These are phyloP conservation scores for Sicyos baderoa DNA, from an alignment of 306 rosid species.

Conservation along the genomic window DNA sequence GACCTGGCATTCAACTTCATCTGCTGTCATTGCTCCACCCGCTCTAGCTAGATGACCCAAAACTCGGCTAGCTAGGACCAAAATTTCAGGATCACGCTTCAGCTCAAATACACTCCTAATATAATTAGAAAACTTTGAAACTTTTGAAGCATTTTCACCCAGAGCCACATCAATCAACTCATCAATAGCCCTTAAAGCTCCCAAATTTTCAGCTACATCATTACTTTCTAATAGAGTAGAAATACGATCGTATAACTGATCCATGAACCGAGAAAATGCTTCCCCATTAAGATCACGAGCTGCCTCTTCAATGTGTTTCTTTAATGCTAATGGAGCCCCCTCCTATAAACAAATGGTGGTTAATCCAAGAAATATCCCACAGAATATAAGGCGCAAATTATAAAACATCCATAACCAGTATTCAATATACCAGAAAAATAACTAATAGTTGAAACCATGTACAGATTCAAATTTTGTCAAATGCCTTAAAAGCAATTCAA, in stretches of 20 bases:
- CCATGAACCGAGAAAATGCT: conserved; percentile 86
- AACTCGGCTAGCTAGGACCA: conserved; percentile 87
- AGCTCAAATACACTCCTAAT: conserved; percentile 74
- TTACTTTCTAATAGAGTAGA: conserved; percentile 63
- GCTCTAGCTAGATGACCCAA: conserved; percentile 94
- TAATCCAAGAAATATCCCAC: background rate
- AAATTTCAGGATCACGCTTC: conserved; percentile 82
- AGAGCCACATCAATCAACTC: conserved; percentile 87
- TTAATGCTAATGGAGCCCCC: conserved; percentile 69
- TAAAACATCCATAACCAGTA: background rate
- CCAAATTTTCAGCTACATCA: conserved; percentile 77
- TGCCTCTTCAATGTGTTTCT: conserved; percentile 83
- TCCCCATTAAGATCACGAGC: conserved; percentile 92
- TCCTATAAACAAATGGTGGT: conserved; percentile 36
- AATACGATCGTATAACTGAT: conserved; percentile 80
- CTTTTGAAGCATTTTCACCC: conserved; percentile 92
- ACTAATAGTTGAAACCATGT: background rate
- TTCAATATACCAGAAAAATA: background rate
- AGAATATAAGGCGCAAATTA: background rate
- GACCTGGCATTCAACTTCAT: conserved; percentile 96
- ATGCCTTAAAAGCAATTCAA: background rate
- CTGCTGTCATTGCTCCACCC: conserved; percentile 97
- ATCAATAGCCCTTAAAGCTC: conserved; percentile 91
- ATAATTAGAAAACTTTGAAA: conserved; percentile 72
- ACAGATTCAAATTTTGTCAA: too few species aligned